Percentiles rank a stretch among this genome's conserved stretches.
Conservation (phyloP, 306 rosid genomes). For the Vigna radiata region DNA sequence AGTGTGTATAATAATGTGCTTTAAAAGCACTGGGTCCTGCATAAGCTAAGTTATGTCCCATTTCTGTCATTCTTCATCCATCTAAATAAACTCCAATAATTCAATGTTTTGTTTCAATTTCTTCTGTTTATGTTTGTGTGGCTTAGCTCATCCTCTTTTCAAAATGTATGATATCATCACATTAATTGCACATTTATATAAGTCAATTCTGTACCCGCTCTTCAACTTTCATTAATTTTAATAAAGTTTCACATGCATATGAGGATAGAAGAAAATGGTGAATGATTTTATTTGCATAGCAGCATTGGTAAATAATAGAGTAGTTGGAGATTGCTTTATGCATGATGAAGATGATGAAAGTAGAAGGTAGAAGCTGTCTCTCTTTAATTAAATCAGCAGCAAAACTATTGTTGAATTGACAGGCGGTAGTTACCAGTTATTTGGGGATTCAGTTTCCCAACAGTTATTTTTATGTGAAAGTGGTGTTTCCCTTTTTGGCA, state of each 20-base stretch:
- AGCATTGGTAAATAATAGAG: neutral
- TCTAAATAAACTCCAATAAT: constrained; percentile 23
- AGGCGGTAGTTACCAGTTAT: constrained; percentile 20
- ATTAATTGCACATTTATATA: constrained; percentile 26
- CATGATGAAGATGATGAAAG: constrained; percentile 15
- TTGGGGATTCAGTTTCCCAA: constrained; percentile 12
- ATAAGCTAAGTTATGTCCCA: constrained; percentile 37
- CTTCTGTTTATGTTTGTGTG: constrained; percentile 7
- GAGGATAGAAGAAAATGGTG: neutral
- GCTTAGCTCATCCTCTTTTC: constrained; percentile 28
- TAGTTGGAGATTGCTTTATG: neutral
- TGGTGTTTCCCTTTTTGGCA: constrained; percentile 48
- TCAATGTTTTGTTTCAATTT: constrained; percentile 15
- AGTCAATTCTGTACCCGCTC: no score
- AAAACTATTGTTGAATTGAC: constrained; percentile 27
- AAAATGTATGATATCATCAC: constrained; percentile 8
- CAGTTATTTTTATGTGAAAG: neutral
- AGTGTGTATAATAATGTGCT: neutral
- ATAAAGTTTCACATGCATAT: neutral
- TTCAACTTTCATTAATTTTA: no score
- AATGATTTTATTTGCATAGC: neutral
- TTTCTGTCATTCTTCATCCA: neutral
- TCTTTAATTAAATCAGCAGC: constrained; percentile 17
- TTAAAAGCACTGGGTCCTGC: constrained; percentile 15
- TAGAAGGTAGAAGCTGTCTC: constrained; percentile 16